Evolutionary conservation across 225 moss, liverwort and hornwort species (phyloP), one percentile per base, ranked within the genome.

Genomic region (Straminergon stramineum): DNA sequence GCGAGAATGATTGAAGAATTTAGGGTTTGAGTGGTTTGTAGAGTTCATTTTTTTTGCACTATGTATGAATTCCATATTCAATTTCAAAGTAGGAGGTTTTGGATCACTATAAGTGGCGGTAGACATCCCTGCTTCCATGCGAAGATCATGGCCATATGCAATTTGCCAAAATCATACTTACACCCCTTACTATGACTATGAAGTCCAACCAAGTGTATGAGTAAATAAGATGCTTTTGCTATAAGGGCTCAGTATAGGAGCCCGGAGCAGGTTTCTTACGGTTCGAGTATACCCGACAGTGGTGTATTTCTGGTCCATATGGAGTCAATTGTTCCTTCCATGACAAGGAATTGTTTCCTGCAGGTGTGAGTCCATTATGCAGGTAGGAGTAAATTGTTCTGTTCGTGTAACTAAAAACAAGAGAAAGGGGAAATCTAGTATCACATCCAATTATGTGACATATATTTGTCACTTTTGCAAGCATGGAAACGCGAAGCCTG

Each of bases 351-450:
- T 19, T 64, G 13, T 84, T 85, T 84, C 37, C 76, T 84, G 91
- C 94, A 97, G 96, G 89, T 98, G 96, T 83, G 97, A 98, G 84
- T 92, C 95, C 58, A 83, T 96, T 79, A 86, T 98, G 85, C 92
- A 95, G 89, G 90, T 93, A 69, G 96, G 96, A 60, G 90, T 93
- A 4, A 96, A 96, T 85, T 98, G 92, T 89, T 95, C 94, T 32
- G 91, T 95, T 34, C 92, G 94, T 41, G 74, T 94, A 52, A 87
- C 48, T 20, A 95, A 93, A 85, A 91, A 76, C 51, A 94, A 92
- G 90, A 94, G 92, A 41, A 94, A 90, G 79, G 69, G 89, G 39
- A 96, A 92, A 71, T 69, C 77, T 37, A 90, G 62, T 10, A 88
- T 86, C 45, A 65, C 77, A 60, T 85, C 81, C 78, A 96, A 91